Conservation (phyloP, 2,329 filamentous ascomycete species). For the Aureobasidium leucospermi region DNA sequence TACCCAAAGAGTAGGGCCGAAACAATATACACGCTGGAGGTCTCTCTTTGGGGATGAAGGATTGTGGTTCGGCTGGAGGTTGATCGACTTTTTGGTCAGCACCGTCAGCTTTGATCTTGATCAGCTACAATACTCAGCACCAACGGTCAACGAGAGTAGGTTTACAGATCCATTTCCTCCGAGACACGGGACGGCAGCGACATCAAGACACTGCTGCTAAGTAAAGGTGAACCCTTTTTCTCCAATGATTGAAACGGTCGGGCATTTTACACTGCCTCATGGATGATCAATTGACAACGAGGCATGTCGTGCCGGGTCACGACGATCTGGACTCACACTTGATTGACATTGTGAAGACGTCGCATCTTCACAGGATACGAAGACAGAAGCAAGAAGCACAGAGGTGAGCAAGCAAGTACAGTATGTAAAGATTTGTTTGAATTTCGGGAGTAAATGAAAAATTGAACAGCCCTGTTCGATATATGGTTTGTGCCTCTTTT, state of each 20-base stretch:
- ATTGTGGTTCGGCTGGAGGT: no score
- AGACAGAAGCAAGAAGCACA: neutral
- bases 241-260: conserved; percentile 1
- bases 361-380: neutral
- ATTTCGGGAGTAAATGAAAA: neutral
- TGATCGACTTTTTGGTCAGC: no score
- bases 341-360: no score
- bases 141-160: neutral
- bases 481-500: neutral
- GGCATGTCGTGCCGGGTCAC: neutral
- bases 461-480: conserved; percentile 7
- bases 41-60: neutral
- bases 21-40: conserved; percentile 5
- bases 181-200: conserved; percentile 6
- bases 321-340: neutral
- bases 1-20: neutral
- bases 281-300: neutral
- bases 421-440: neutral
- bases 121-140: no score
- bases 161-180: neutral
- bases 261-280: neutral
- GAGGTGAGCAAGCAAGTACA: no score
- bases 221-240: neutral
- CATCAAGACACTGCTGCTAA: neutral
- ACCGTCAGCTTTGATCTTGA: no score